These are phyloP conservation scores for Phytophthora palmivora DNA, from an alignment of 352 stramenopile species.

Conservation along the genomic window DNA sequence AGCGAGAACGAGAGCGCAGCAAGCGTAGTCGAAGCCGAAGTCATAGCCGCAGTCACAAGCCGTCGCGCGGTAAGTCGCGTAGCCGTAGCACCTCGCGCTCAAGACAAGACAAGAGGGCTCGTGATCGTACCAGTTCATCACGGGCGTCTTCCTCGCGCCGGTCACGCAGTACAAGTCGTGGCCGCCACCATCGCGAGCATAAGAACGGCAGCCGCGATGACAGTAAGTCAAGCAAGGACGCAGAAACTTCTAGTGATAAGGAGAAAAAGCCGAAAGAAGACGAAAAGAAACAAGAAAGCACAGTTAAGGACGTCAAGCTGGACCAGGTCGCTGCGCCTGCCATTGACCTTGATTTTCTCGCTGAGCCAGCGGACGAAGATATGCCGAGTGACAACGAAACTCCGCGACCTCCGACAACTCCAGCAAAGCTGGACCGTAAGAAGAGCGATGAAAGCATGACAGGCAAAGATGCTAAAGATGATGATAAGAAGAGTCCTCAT, in stretches of 20 bases:
- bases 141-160: constrained; percentile 39
- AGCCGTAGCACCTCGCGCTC: constrained; percentile 64
- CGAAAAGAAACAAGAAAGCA: constrained; percentile 47
- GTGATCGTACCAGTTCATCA: constrained; percentile 44
- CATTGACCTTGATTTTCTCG: constrained; percentile 87
- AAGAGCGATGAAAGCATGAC: constrained; percentile 43
- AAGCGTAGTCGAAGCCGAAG: constrained; percentile 51
- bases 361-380: constrained; percentile 55
- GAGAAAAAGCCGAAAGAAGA: constrained; percentile 41
- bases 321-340: constrained; percentile 81
- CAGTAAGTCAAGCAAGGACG: constrained; percentile 30
- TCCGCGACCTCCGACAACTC: constrained; percentile 4
- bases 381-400: constrained; percentile 50
- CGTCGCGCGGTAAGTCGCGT: constrained; percentile 41
- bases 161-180: constrained; percentile 59
- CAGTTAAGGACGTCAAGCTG: constrained; percentile 75
- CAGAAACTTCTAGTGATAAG: constrained; percentile 37
- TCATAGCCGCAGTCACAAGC: constrained; percentile 47
- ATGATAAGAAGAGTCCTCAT: constrained; percentile 33
- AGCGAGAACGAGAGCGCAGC: constrained; percentile 40
- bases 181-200: constrained; percentile 39
- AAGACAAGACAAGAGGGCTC: constrained; percentile 41
- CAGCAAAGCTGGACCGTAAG: constrained; percentile 31
- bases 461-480: constrained; percentile 34
- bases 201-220: constrained; percentile 35